Evolutionary conservation across 2,329 filamentous ascomycete genomes (phyloP).

Genomic region (Didymella arachidicola): DNA sequence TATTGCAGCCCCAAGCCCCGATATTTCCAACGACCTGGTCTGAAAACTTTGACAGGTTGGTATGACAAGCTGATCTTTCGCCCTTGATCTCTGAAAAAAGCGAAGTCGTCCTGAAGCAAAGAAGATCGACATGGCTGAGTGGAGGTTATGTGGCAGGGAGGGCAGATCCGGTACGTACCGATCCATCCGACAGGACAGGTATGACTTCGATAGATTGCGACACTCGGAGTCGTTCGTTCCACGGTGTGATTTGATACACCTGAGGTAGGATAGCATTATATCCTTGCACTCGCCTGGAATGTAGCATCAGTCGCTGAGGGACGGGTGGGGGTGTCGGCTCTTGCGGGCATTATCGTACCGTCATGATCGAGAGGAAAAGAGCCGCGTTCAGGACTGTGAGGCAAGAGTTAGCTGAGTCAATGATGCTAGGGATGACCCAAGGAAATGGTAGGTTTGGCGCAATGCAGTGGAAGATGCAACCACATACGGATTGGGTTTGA

Average conservation of each 20-base stretch:
- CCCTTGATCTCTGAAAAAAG: conserved; percentile 29
- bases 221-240: conserved; percentile 89
- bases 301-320: conserved; percentile 27
- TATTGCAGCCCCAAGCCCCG: conserved; percentile 19
- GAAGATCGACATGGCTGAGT: conserved; percentile 14
- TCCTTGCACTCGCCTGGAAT: conserved; percentile 85
- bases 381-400: conserved; percentile 81
- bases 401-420: conserved; percentile 19
- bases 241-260: conserved; percentile 82
- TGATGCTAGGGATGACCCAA: conserved; percentile 8
- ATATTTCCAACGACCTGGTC: conserved; percentile 39
- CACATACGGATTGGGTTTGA: conserved; percentile 75
- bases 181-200: conserved; percentile 93
- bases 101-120: conserved; percentile 17
- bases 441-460: conserved; percentile 11
- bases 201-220: conserved; percentile 83
- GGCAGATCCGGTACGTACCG: conserved; percentile 65
- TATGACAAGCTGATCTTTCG: conserved; percentile 37
- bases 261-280: conserved; percentile 84
- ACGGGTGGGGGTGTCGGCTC: conserved; percentile 6
- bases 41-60: conserved; percentile 42
- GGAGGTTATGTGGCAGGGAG: conserved; percentile 26
- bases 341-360: conserved; percentile 56
- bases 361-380: conserved; percentile 98
- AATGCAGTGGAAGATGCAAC: conserved; percentile 17